Conservation (phyloP, 164 flowering plant genomes). For the Magnolia changhungtana region DNA sequence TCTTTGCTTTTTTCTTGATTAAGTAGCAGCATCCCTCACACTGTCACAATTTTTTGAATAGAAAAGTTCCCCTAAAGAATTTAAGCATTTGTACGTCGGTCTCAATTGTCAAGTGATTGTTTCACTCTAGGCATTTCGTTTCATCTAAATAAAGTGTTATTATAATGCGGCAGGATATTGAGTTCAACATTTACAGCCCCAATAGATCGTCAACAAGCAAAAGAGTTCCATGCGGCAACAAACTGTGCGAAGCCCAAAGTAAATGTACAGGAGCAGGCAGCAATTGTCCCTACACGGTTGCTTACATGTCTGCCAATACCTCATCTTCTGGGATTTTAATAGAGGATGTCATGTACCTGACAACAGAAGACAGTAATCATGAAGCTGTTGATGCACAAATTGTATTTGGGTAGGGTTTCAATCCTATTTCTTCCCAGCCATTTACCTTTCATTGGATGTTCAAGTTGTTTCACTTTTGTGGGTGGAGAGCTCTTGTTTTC, state of each 20-base stretch:
- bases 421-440: background rate
- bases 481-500: background rate
- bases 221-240: conserved; percentile 54
- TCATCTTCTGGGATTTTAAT: conserved; percentile 72
- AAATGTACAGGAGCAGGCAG: conserved; percentile 35
- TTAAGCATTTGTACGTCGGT: background rate
- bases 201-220: conserved; percentile 61
- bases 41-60: too few species aligned
- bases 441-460: background rate
- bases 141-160: background rate
- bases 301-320: conserved; percentile 62
- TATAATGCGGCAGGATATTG: conserved; percentile 30
- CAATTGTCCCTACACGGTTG: conserved; percentile 58
- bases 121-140: background rate
- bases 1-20: too few species aligned
- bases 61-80: background rate
- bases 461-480: background rate
- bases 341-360: conserved; percentile 74
- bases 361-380: conserved; percentile 38
- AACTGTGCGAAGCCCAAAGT: conserved; percentile 33
- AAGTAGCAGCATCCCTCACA: too few species aligned
- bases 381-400: conserved; percentile 48
- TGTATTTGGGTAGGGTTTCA: conserved; percentile 64
- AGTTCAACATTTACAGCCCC: conserved; percentile 67
- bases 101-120: background rate